Evolutionary conservation across 2,329 filamentous ascomycete species (phyloP).

Genomic region (Tolypocladium endophyticum): DNA sequence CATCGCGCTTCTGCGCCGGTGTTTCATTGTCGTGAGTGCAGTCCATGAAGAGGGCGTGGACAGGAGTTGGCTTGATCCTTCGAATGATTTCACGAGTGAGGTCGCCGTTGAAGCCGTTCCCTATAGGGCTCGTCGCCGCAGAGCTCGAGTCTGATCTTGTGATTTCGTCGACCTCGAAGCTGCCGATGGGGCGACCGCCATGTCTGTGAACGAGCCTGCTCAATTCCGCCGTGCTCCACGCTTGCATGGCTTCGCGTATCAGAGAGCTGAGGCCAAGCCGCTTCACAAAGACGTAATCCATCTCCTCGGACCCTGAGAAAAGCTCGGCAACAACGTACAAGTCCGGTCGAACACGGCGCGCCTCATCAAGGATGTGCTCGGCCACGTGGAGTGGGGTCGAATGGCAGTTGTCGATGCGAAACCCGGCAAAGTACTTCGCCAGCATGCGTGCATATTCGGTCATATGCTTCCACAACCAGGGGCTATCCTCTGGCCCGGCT

Average conservation of each 20-base stretch:
- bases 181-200: conserved; percentile 88
- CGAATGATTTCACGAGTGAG: conserved; percentile 56
- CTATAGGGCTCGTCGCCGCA: conserved; percentile 19
- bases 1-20: conserved; percentile 88
- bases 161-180: conserved; percentile 88
- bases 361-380: conserved; percentile 88
- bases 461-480: conserved; percentile 95
- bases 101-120: conserved; percentile 17
- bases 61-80: conserved; percentile 74
- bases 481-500: conserved; percentile 67
- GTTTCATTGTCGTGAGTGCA: conserved; percentile 98
- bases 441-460: conserved; percentile 82
- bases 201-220: conserved; percentile 89
- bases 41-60: conserved; percentile 96
- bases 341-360: conserved; percentile 77
- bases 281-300: conserved; percentile 93
- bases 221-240: conserved; percentile 89
- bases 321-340: conserved; percentile 90
- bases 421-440: conserved; percentile 89
- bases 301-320: conserved; percentile 90
- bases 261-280: conserved; percentile 81
- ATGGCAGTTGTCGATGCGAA: conserved; percentile 96
- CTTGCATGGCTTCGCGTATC: conserved; percentile 96
- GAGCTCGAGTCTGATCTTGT: conserved; percentile 44
- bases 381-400: conserved; percentile 92